Conservation (phyloP, 2,329 filamentous ascomycete species). For the Monilinia laxa region DNA sequence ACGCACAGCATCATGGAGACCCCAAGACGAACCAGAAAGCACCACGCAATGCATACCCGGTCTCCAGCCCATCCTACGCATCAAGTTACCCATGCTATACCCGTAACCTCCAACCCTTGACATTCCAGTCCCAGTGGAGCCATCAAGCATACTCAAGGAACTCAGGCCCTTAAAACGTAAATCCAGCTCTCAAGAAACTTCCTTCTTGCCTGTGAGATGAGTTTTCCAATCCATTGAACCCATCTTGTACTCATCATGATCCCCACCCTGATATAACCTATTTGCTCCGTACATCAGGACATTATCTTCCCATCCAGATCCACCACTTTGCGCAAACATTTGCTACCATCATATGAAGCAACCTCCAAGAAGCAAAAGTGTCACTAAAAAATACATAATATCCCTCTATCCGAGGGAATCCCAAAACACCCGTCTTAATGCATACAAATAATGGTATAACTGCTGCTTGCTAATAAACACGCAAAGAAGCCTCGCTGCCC, state of each 20-base stretch:
- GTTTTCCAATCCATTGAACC: background rate
- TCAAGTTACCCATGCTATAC: background rate
- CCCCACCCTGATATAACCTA: background rate
- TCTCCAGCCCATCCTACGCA: background rate
- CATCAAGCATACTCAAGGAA: background rate
- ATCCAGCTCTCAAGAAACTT: background rate
- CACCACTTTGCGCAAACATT: background rate
- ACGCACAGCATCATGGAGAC: no score
- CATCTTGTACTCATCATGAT: conserved; percentile 6
- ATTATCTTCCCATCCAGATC: background rate
- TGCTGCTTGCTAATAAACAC: background rate
- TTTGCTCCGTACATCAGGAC: background rate
- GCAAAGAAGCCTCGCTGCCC: conserved; percentile 3
- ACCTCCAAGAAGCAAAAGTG: background rate
- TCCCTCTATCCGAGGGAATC: background rate
- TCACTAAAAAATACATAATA: conserved; percentile 3
- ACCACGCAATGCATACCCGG: no score
- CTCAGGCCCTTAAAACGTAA: background rate
- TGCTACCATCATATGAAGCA: background rate
- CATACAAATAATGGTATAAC: conserved; percentile 21
- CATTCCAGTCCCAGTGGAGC: background rate
- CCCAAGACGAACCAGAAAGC: no score
- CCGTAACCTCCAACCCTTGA: background rate
- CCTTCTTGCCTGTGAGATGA: background rate
- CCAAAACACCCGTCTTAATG: conserved; percentile 21